Conservation (phyloP, 805 yeast genomes). For the Crinitomyces ghanaensis region DNA sequence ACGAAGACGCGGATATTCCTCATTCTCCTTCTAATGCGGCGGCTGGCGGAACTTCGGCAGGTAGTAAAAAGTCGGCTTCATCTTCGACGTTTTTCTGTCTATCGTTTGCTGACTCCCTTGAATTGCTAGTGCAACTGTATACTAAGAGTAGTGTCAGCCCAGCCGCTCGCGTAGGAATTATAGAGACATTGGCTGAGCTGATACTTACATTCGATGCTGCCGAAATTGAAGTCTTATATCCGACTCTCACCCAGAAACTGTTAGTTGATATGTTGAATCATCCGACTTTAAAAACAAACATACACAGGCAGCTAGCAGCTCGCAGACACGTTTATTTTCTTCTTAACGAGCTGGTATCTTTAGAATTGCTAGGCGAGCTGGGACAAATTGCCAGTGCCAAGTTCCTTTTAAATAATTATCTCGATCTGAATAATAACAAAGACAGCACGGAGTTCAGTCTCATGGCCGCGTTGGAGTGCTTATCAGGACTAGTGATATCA, state of each 20-base stretch:
- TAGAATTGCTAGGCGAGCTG: slow-evolving; percentile 21
- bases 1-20: slow-evolving; percentile 10
- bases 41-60: slow-evolving; percentile 5
- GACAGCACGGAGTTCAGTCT: slow-evolving; percentile 16
- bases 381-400: slow-evolving; percentile 19
- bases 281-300: slow-evolving; percentile 8
- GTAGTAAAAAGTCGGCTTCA: slow-evolving; percentile 1
- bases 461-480: slow-evolving; percentile 15
- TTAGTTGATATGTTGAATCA: slow-evolving; percentile 14
- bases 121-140: slow-evolving; percentile 14
- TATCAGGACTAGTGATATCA: slow-evolving; percentile 14
- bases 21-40: slow-evolving; percentile 2
- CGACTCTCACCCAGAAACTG: slow-evolving; percentile 14
- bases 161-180: slow-evolving; percentile 18
- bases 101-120: slow-evolving; percentile 16
- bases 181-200: slow-evolving; percentile 16
- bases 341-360: slow-evolving; percentile 19
- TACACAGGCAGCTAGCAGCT: slow-evolving; percentile 14
- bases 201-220: slow-evolving; percentile 12
- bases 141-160: slow-evolving; percentile 11
- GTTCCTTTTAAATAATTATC: slow-evolving; percentile 12
- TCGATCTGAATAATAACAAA: slow-evolving; percentile 17
- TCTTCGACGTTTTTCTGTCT: slow-evolving; percentile 9
- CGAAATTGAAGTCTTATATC: slow-evolving; percentile 16
- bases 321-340: slow-evolving; percentile 18